phyloP scores from a whole-genome alignment of 345 rosid species.

The Salix viminalis region DNA sequence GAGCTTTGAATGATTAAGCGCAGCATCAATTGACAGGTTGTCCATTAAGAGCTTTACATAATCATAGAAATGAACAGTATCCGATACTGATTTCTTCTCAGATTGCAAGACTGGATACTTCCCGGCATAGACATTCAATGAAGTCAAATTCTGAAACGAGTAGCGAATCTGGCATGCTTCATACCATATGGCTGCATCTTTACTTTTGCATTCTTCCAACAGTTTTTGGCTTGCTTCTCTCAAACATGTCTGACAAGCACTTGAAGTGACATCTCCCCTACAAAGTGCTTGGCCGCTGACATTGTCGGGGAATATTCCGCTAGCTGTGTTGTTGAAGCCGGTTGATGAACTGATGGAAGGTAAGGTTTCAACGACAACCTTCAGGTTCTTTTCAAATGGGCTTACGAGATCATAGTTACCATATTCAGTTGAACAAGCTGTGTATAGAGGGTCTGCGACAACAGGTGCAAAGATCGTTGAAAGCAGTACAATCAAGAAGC shows the following conservation, averaged over 20 bases:
- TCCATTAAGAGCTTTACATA: conserved; percentile 17
- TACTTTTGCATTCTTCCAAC: conserved; percentile 2
- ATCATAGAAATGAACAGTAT: conserved; percentile 15
- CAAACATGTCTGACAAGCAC: conserved; percentile 27
- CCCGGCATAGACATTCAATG: conserved; percentile 21
- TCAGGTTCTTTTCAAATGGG: conserved; percentile 16
- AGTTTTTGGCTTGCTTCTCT: conserved; percentile 22
- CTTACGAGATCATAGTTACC: conserved; percentile 5
- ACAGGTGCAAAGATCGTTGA: background rate
- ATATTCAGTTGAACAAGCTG: background rate
- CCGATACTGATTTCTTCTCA: conserved; percentile 5
- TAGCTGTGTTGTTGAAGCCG: conserved; percentile 17
- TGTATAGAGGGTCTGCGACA: background rate
- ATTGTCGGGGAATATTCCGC: conserved; percentile 10
- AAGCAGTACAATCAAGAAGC: conserved; percentile 1
- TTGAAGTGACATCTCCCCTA: conserved; percentile 22
- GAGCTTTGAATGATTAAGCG: conserved; percentile 1
- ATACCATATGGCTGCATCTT: conserved; percentile 30
- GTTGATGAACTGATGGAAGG: conserved; percentile 11
- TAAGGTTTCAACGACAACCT: conserved; percentile 14
- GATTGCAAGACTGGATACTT: conserved; percentile 19
- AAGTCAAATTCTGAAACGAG: conserved; percentile 17
- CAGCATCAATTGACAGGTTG: conserved; percentile 15
- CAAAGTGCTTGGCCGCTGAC: conserved; percentile 36
- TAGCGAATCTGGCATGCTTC: conserved; percentile 39